Conservation (phyloP, 352 stramenopile species). For the Saprolegnia diclina region DNA sequence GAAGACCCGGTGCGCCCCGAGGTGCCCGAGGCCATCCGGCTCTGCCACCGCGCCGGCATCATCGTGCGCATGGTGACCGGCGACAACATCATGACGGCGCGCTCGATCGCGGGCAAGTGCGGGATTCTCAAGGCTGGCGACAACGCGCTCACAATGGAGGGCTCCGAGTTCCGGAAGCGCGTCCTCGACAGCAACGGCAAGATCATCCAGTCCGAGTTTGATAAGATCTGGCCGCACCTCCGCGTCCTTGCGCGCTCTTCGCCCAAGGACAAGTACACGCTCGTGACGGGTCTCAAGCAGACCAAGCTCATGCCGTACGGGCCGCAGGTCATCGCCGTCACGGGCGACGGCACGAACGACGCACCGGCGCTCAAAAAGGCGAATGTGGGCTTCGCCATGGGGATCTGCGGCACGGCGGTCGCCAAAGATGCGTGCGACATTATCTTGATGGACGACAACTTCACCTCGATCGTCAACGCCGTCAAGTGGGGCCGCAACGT, state of each 20-base stretch:
- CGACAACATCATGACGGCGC: constrained; percentile 94
- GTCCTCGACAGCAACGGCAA: constrained; percentile 61
- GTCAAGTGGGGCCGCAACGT: constrained; percentile 95
- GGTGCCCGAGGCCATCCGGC: constrained; percentile 88
- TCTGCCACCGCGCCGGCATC: constrained; percentile 94
- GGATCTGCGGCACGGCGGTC: constrained; percentile 93
- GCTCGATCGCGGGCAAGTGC: constrained; percentile 68
- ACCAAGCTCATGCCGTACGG: constrained; percentile 68
- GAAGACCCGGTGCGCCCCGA: constrained; percentile 91
- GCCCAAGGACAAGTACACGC: constrained; percentile 95
- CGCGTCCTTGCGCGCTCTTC: constrained; percentile 90
- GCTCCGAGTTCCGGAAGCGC: constrained; percentile 54
- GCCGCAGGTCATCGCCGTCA: constrained; percentile 91
- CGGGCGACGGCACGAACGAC: constrained; percentile 96
- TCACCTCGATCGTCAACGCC: constrained; percentile 93
- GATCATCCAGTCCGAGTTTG: constrained; percentile 83
- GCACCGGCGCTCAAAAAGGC: constrained; percentile 94
- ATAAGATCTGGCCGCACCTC: constrained; percentile 88
- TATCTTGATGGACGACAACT: constrained; percentile 96
- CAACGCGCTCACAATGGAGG: constrained; percentile 59
- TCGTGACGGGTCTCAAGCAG: constrained; percentile 91
- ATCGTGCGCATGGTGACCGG: constrained; percentile 98
- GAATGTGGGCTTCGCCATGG: constrained; percentile 97
- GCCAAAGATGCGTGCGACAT: constrained; percentile 96
- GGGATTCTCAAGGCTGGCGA: constrained; percentile 57